phyloP scores from a whole-genome alignment of 345 rosid genomes.

The Eucalyptus shirleyi region DNA sequence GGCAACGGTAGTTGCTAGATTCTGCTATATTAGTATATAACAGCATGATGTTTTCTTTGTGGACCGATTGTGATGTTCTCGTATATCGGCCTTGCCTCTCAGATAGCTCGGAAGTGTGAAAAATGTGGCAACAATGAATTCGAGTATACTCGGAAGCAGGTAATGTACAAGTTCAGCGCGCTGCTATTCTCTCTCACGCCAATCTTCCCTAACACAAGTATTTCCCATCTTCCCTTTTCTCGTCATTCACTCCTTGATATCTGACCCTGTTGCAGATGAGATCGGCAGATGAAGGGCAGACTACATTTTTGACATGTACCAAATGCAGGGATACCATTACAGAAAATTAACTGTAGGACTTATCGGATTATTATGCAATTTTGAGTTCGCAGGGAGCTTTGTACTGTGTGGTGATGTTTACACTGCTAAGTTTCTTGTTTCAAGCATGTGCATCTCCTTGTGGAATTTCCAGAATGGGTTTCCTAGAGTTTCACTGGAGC shows the following conservation, averaged over 20 bases:
- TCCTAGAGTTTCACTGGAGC: background rate
- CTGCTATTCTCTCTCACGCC: background rate
- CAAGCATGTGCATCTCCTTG: background rate
- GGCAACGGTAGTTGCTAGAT: conserved; percentile 2
- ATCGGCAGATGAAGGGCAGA: conserved; percentile 45
- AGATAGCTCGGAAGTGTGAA: conserved; percentile 17
- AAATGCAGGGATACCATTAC: background rate
- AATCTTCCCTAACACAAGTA: background rate
- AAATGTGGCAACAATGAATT: conserved; percentile 24
- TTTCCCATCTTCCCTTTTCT: background rate
- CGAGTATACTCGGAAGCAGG: conserved; percentile 24
- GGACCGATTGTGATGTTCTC: background rate
- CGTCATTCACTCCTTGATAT: background rate
- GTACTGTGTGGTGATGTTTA: background rate
- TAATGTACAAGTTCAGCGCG: background rate
- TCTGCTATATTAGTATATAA: background rate
- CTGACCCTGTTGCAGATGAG: conserved; percentile 10
- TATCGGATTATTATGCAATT: background rate
- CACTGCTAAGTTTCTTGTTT: background rate
- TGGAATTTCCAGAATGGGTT: background rate
- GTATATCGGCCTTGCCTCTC: background rate
- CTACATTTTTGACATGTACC: conserved; percentile 19
- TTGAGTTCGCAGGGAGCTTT: background rate
- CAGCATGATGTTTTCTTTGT: background rate
- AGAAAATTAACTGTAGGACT: background rate